phyloP scores from a whole-genome alignment of 2,329 filamentous ascomycete genomes.

The Aspergillus carbonarius region DNA sequence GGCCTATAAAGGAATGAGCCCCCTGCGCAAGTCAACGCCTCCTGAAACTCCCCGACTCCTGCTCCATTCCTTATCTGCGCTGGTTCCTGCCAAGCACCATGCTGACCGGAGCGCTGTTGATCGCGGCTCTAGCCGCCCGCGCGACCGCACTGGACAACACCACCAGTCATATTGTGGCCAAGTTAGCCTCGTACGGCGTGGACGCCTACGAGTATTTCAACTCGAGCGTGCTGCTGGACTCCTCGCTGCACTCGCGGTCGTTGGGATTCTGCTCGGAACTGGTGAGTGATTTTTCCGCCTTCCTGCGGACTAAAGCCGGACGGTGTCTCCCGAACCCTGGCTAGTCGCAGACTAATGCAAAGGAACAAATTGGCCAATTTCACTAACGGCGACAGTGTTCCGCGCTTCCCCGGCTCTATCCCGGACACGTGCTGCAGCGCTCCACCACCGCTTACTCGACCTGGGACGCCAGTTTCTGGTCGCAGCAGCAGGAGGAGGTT shows the following conservation, averaged over 20 bases:
- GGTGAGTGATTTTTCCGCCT: neutral
- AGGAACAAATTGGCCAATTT: neutral
- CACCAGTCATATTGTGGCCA: neutral
- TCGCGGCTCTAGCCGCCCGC: neutral
- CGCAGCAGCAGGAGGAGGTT: conserved; percentile 36
- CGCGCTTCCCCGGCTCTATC: conserved; percentile 14
- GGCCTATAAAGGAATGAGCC: neutral
- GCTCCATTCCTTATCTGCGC: neutral
- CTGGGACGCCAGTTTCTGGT: conserved; percentile 34
- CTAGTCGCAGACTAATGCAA: neutral
- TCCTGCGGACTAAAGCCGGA: neutral
- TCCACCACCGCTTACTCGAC: conserved; percentile 20
- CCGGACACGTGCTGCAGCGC: conserved; percentile 15
- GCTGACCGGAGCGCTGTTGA: neutral
- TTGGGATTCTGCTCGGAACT: neutral
- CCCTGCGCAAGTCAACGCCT: neutral
- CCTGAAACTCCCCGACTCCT: neutral
- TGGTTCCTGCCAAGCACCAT: neutral
- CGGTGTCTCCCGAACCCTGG: neutral
- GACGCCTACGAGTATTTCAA: neutral
- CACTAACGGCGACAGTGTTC: conserved; percentile 9
- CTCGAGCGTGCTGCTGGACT: neutral
- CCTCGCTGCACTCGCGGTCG: neutral
- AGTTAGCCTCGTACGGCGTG: neutral
- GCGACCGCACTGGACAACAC: neutral